Base-by-base conservation (phyloP, 148 eudicot species). In the Cornus kousa region DNA sequence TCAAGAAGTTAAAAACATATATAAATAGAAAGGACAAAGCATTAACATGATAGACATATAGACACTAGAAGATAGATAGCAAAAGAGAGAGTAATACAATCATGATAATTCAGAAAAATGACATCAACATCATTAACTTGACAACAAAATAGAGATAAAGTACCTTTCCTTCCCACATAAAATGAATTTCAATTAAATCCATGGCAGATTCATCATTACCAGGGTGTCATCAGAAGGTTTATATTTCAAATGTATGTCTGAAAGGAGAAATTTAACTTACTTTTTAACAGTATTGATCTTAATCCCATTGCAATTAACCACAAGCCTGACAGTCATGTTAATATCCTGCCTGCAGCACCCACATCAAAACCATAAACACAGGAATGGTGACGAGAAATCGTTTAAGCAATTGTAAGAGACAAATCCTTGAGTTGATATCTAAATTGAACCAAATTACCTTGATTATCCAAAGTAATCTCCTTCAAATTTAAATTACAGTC, bases 301-400 rank as follows among this genome's bases (percentile, higher is more conserved):
- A 87, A 95, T 90, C 72, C 97, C 97, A 32, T 83, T 95, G 88
- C 88, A 90, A 80, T 89, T 92, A 80, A 95, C 94, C 82, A 95
- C 98, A 85, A 95, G 93, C 86, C 97, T 90, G 75, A 95, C 81
- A 7, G 97, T 91, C 98, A 95, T 92, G 79, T 86, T 89, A 62
- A 95, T 89, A 83, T 95, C 98, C 84, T 88, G 91, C 90, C 98
- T 95, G 97, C 91, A 85, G 77, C 64, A 84, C 22, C 76, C 76
- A 72, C 35, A 76, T 33, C 40, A 55, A 67, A 80, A 53, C 65
- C 22, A 53, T 46, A 10, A 59, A 7, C 17, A 43, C 5, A 13
- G 35, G 35, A 75, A 67, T 28, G 23, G 67, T 13, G 31, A 23
- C 20, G 22, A 43, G 57, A 19, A 43, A 31, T 46, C 22, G 32